Conservation (phyloP, 192 early-diverging fungal genomes). For the Globomyces pollinis-pini region DNA sequence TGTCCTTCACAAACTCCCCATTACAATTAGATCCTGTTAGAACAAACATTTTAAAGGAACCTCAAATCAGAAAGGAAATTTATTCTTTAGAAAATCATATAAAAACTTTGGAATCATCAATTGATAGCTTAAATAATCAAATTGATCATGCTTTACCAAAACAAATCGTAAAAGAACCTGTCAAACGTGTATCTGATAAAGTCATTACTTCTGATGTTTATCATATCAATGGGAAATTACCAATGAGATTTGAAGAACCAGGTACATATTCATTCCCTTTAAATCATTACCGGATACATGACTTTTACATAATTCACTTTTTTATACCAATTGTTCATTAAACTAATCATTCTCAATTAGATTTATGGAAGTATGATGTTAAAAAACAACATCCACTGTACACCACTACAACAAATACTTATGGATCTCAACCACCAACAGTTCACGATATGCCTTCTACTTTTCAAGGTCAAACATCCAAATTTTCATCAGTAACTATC, state of each 20-base stretch:
- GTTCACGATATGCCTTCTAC: conserved; percentile 46
- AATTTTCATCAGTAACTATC: conserved; percentile 36
- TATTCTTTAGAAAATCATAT: conserved; percentile 11
- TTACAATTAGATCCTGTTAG: conserved; percentile 14
- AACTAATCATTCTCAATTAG: no score
- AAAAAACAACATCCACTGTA: conserved; percentile 40
- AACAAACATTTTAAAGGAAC: conserved; percentile 15
- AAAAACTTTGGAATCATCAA: conserved; percentile 5
- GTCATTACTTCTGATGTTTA: conserved; percentile 29
- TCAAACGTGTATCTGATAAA: background rate
- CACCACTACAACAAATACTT: conserved; percentile 38
- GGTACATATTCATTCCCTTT: conserved; percentile 22
- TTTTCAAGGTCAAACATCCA: conserved; percentile 38
- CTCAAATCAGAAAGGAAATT: conserved; percentile 26
- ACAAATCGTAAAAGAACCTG: conserved; percentile 4
- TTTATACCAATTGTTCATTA: conserved; percentile 2
- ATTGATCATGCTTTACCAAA: background rate
- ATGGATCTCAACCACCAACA: conserved; percentile 31
- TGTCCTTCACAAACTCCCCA: background rate
- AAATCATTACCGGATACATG: background rate
- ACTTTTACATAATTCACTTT: background rate
- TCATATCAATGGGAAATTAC: conserved; percentile 22
- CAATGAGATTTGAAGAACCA: conserved; percentile 35
- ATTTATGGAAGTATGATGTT: conserved; percentile 27
- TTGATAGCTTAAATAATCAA: conserved; percentile 3